Evolutionary conservation across 306 rosid genomes (phyloP), one percentile per base, ranked within the genome.

Genomic region (Fragaria iinumae): DNA sequence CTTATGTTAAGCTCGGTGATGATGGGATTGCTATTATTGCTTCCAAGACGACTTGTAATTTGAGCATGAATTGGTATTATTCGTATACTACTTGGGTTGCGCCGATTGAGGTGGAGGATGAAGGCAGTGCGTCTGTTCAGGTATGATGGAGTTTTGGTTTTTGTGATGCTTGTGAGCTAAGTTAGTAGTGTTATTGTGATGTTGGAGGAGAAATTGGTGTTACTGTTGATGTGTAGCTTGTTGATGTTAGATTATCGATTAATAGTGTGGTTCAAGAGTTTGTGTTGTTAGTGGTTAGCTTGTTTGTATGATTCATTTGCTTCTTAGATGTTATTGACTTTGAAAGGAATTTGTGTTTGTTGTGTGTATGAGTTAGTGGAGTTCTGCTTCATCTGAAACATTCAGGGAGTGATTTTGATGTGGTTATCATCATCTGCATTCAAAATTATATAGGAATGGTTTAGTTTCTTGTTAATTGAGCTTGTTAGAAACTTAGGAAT

Each of bases 21-120:
- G 71, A 81, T 12, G 97, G 96, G 11, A 73, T 92, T 80, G 80
- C 80, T 2, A 80, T 95, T 69, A 45, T 89, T 50, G 88, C 92
- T 79, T 90, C 96, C 8, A 90, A 84, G 34, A 77, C 86, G 74
- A 90, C 92, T 67, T 95, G 98, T 77, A 86, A 81, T 85, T 73
- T 92, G 84, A 89, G 90, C 80, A 86, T 90, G 91, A 81, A 84
- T 86, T 95, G 97, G 99, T 74, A 80, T 77, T 92, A 95, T 76
- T 83, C 89, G 11, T 89, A 88, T 57, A 88, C 85, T 52, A 91
- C 87, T 25, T 92, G 99, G 99, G 47, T 88, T 80, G 78, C 80
- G 41, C 97, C 97, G 10, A 71, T 90, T 74, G 76, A 82, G 79
- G 73, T 95, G 82, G 84, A 88, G 20, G 97, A 95, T 71, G 56